Evolutionary conservation across 805 yeast species (phyloP), one percentile per base, ranked within the genome.

Genomic region (Yarrowia divulgata): DNA sequence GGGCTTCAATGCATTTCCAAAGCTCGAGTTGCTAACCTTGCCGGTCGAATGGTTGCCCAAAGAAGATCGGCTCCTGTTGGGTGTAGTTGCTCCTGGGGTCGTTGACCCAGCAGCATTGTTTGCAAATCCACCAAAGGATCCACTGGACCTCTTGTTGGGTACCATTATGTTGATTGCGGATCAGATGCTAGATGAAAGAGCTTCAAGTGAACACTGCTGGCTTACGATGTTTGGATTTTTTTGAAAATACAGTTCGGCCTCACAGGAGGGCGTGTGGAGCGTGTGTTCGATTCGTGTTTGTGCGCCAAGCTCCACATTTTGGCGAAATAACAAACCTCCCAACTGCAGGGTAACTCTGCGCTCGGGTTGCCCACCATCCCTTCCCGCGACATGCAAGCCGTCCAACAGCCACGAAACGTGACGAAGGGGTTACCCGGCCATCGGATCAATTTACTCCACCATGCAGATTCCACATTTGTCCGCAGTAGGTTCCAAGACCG

Each of bases 211-310:
- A 42, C 64, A 32, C 64, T 34, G 52, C 34, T n/a, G 66, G 13
- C 66, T 60, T 23, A n/a, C 32, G 32, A 60, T 60, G 66, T 60
- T 60, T 60, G 66, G 66, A 60, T 60, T 60, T 60, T 23, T 60
- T 60, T 60, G 34, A 39, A 37, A 43, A 60, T 34, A 60, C 66
- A 57, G 40, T 60, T 60, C 19, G 52, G 32, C 52, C 45, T 42
- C 50, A 60, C 66, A 32, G 52, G 35, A 42, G 12, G 66, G 52
- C 66, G 66, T 45, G 66, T 42, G 52, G 19, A 60, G 34, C 42
- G 66, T 60, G 66, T 60, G 66, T 60, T 60, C 66, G 66, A 60
- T 45, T 60, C 66, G 66, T 34, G 66, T 60, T 19, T 34, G 45
- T 39, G 45, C 9, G 10, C 40, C 9, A 50, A n/a, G 7, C 23